Conservation (phyloP, 768 basidiomycete species). For the Termitomyces sp. region DNA sequence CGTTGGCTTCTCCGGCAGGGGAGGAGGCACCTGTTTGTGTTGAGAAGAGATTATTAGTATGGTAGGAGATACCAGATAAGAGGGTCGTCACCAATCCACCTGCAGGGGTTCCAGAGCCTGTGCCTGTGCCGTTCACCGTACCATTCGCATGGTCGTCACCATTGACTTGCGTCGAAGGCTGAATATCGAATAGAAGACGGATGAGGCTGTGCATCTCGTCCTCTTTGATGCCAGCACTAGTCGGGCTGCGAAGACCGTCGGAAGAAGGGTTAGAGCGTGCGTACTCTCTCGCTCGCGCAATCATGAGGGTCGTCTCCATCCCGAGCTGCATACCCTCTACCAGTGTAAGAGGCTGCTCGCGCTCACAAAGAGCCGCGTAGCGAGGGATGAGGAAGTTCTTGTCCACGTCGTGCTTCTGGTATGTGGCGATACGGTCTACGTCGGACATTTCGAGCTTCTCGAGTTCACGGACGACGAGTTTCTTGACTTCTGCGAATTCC, state of each 20-base stretch:
- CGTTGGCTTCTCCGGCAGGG: background rate
- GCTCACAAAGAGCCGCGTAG: constrained; percentile 50
- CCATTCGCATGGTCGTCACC: background rate
- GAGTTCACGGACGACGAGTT: constrained; percentile 57
- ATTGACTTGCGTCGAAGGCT: background rate
- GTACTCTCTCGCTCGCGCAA: constrained; percentile 50
- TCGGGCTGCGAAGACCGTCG: constrained; percentile 16
- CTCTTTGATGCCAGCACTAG: constrained; percentile 4
- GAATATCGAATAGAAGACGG: constrained; percentile 12
- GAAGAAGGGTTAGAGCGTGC: constrained; percentile 27
- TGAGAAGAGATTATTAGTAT: constrained; percentile 1
- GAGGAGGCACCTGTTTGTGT: background rate
- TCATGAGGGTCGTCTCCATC: constrained; percentile 42
- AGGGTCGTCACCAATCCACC: constrained; percentile 19
- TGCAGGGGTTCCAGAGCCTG: constrained; percentile 8
- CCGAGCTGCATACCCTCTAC: constrained; percentile 57
- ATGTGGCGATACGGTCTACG: constrained; percentile 52
- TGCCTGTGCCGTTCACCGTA: background rate
- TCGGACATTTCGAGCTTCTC: constrained; percentile 43
- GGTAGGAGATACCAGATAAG: constrained; percentile 1
- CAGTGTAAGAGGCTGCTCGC: constrained; percentile 46
- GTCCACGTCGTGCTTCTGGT: constrained; percentile 49
- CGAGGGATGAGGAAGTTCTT: constrained; percentile 46
- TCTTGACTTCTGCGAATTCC: constrained; percentile 53
- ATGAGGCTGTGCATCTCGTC: constrained; percentile 16